These are phyloP conservation scores for Comarum palustre DNA, from an alignment of 306 rosid species.

Conservation along the genomic window DNA sequence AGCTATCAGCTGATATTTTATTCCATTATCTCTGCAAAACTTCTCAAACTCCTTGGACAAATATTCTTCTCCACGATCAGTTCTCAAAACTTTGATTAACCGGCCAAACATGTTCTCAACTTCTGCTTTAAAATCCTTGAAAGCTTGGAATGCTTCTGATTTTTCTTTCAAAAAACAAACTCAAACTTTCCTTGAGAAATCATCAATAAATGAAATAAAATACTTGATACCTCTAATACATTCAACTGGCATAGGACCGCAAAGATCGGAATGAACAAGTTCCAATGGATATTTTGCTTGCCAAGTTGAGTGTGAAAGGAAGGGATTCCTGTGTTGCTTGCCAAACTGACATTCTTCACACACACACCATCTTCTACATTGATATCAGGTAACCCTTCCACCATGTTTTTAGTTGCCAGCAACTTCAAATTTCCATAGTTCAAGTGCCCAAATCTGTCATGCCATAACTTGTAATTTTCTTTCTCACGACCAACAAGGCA, in stretches of 20 bases:
- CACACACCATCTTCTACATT: background rate
- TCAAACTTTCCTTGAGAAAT: too few species aligned
- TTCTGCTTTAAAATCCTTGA: conserved; percentile 2
- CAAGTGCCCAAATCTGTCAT: conserved; percentile 12
- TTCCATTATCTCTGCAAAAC: background rate
- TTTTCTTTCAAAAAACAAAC: background rate
- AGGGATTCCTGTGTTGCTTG: conserved; percentile 3
- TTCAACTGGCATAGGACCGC: background rate
- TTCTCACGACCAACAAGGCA: too few species aligned
- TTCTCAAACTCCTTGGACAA: background rate
- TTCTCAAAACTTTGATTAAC: background rate
- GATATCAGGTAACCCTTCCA: background rate
- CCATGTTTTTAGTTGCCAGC: background rate
- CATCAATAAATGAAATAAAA: too few species aligned
- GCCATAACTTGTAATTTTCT: background rate
- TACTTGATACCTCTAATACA: background rate
- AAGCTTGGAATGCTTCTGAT: conserved; percentile 7
- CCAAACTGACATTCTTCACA: conserved; percentile 9
- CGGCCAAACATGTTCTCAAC: background rate
- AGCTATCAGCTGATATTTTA: background rate
- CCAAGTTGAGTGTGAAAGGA: background rate
- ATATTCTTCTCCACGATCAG: background rate
- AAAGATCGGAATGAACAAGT: background rate
- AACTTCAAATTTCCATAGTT: conserved; percentile 12
- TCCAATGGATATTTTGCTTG: background rate